Conservation (phyloP, 2,329 filamentous ascomycete genomes). For the Parafenestella ontariensis region DNA sequence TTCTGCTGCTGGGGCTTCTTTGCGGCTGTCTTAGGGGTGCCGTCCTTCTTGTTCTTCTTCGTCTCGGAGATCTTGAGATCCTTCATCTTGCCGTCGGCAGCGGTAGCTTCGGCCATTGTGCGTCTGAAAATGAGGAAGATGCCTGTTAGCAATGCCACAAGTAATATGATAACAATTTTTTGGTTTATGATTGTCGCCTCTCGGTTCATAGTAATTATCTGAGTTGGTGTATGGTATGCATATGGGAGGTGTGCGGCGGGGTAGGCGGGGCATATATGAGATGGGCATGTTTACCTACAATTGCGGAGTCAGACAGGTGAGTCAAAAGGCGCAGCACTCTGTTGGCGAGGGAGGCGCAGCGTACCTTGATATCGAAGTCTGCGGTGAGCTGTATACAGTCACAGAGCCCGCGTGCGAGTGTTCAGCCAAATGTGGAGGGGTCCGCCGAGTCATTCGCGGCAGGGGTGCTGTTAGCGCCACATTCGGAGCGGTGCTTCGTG, state of each 20-base stretch:
- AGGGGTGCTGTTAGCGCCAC: constrained; percentile 27
- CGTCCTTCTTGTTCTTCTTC: constrained; percentile 48
- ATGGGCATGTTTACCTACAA: constrained; percentile 25
- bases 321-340: constrained; percentile 4
- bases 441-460: constrained; percentile 32
- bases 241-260: constrained; percentile 29
- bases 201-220: neutral
- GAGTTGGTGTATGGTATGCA: constrained; percentile 2
- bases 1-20: constrained; percentile 58
- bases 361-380: constrained; percentile 11
- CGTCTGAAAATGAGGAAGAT: constrained; percentile 3
- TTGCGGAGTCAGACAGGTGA: constrained; percentile 28
- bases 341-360: constrained; percentile 5
- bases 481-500: constrained; percentile 22
- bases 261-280: constrained; percentile 39
- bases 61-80: constrained; percentile 50
- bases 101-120: constrained; percentile 44
- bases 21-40: constrained; percentile 36
- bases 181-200: neutral
- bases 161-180: neutral
- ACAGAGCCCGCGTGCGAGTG: constrained; percentile 33
- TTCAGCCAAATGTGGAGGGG: constrained; percentile 32
- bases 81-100: constrained; percentile 56
- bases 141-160: constrained; percentile 10
- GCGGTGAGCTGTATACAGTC: constrained; percentile 23